phyloP scores from a whole-genome alignment of 148 eudicot species.

The Rhododendron vialii region DNA sequence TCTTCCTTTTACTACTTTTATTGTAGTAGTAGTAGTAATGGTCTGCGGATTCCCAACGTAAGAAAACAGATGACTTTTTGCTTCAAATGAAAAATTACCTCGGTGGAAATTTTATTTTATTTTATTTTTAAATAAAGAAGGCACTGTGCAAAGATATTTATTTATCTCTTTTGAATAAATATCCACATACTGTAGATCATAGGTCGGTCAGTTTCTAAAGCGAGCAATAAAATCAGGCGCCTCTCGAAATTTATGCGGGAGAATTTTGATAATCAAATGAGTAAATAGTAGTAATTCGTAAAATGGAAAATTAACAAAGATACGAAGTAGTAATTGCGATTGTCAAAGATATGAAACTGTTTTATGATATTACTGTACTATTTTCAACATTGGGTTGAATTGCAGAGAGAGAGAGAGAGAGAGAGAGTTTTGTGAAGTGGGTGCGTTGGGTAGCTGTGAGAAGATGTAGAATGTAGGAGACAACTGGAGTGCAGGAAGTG shows the following conservation, averaged over 20 bases:
- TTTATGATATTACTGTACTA: too few relatives aligned
- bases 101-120: too few relatives aligned
- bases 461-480: not conserved
- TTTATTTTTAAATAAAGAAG: too few relatives aligned
- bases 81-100: not conserved
- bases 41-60: not conserved
- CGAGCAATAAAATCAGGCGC: not conserved
- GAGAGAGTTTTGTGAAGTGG: not conserved
- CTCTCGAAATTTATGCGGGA: not conserved
- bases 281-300: not conserved
- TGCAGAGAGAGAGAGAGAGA: constrained; percentile 1
- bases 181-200: too few relatives aligned
- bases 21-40: not conserved
- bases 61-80: not conserved
- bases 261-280: not conserved
- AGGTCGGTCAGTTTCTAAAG: not conserved
- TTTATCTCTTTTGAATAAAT: too few relatives aligned
- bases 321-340: too few relatives aligned
- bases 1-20: not conserved
- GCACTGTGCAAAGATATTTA: too few relatives aligned
- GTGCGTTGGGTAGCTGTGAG: not conserved
- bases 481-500: not conserved
- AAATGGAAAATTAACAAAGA: not conserved
- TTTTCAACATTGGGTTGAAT: not conserved
- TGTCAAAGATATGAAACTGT: not conserved